phyloP scores from a whole-genome alignment of 2,329 filamentous ascomycete genomes.

The Microascus cirrosus region DNA sequence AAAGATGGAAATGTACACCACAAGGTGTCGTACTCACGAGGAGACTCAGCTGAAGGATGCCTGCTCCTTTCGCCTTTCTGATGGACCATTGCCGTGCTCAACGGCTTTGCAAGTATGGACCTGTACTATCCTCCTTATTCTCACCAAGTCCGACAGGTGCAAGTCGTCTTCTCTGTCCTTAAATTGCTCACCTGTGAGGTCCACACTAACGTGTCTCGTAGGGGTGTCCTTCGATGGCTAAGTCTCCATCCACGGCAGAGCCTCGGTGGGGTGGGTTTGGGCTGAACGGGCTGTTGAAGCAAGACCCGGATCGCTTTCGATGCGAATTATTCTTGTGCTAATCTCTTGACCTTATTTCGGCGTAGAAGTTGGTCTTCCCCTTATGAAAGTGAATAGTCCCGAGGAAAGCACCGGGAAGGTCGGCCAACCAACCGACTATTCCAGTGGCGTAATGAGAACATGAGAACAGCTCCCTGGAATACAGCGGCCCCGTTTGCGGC shows the following conservation, averaged over 20 bases:
- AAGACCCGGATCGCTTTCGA: background rate
- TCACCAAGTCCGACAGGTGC: no score
- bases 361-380: background rate
- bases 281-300: background rate
- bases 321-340: background rate
- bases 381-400: background rate
- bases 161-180: no score
- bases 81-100: background rate
- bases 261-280: background rate
- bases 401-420: background rate
- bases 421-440: background rate
- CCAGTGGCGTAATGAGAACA: background rate
- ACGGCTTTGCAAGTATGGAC: background rate
- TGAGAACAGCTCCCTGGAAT: background rate
- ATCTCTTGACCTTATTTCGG: background rate
- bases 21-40: background rate
- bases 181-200: no score
- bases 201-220: no score
- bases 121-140: no score
- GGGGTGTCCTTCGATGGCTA: no score
- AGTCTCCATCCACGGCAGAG: no score
- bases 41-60: background rate
- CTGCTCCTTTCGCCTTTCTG: background rate
- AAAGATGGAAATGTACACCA: background rate
- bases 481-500: background rate